Conservation (phyloP, 2,329 filamentous ascomycete species). For the Neocucurbitaria cava region DNA sequence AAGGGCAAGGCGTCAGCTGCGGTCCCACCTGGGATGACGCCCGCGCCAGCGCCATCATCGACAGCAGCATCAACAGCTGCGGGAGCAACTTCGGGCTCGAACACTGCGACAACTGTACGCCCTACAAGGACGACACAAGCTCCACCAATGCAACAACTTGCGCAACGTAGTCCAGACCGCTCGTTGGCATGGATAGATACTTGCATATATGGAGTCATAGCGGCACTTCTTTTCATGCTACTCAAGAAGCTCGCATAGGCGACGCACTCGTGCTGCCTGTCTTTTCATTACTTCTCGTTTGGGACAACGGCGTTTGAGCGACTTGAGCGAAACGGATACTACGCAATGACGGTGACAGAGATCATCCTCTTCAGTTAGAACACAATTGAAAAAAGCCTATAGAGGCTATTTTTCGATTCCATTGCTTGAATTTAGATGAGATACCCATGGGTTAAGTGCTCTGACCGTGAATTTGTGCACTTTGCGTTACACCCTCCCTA, state of each 20-base stretch:
- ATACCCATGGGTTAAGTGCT: too few relatives aligned
- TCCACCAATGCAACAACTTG: slow-evolving; percentile 21
- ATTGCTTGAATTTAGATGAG: too few relatives aligned
- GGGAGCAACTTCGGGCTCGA: slow-evolving; percentile 14
- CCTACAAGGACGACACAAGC: slow-evolving; percentile 22
- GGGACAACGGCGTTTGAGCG: not conserved
- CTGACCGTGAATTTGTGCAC: too few relatives aligned
- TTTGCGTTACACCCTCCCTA: too few relatives aligned
- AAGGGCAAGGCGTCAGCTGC: slow-evolving; percentile 31
- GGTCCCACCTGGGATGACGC: slow-evolving; percentile 2
- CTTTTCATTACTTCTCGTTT: not conserved
- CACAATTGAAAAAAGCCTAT: too few relatives aligned
- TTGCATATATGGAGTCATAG: slow-evolving; percentile 74
- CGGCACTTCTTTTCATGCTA: slow-evolving; percentile 75
- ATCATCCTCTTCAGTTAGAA: too few relatives aligned
- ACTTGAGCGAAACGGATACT: not conserved
- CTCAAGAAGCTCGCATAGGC: slow-evolving; percentile 52
- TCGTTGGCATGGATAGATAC: slow-evolving; percentile 81
- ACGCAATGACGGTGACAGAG: too few relatives aligned
- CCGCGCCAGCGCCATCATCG: not conserved
- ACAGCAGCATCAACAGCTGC: not conserved
- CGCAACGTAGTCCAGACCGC: slow-evolving; percentile 53
- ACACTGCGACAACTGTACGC: not conserved
- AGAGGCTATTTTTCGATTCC: too few relatives aligned
- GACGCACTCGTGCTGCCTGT: not conserved